phyloP scores from a whole-genome alignment of 2,329 filamentous ascomycete genomes.

The Hymenoscyphus scutula region DNA sequence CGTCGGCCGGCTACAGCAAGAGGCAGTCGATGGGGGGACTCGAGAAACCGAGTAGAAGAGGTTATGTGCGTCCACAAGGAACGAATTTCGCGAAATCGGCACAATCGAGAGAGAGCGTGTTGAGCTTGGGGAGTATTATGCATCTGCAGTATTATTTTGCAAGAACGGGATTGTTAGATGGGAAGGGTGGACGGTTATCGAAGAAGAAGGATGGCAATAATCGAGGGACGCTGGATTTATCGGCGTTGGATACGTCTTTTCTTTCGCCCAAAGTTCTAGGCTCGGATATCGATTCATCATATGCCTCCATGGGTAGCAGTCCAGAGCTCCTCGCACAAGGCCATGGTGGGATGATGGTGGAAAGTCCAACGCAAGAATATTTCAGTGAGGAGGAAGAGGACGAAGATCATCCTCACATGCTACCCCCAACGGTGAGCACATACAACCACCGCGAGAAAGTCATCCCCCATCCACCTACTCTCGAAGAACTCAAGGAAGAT shows the following conservation, averaged over 20 bases:
- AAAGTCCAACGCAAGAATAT: constrained; percentile 42
- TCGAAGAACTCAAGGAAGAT: constrained; percentile 71
- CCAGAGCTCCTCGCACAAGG: constrained; percentile 48
- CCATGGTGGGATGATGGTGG: constrained; percentile 36
- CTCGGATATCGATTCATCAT: constrained; percentile 57
- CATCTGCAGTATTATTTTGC: constrained; percentile 99
- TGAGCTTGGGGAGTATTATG: constrained; percentile 93
- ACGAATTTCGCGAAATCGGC: constrained; percentile 82
- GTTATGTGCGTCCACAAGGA: constrained; percentile 38
- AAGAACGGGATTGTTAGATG: constrained; percentile 86
- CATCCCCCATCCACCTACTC: constrained; percentile 79
- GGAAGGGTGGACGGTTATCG: constrained; percentile 83
- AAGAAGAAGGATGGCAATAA: constrained; percentile 64
- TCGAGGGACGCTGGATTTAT: constrained; percentile 53
- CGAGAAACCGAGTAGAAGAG: constrained; percentile 39
- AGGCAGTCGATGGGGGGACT: constrained; percentile 46
- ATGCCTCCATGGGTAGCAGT: constrained; percentile 58
- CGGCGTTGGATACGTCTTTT: constrained; percentile 48
- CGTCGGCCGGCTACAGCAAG: constrained; percentile 53
- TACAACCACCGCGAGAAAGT: constrained; percentile 84
- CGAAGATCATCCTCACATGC: constrained; percentile 70
- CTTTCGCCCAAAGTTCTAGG: constrained; percentile 43
- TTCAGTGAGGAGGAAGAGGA: constrained; percentile 47
- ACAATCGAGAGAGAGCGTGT: constrained; percentile 85
- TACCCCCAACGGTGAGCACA: constrained; percentile 95